phyloP scores from a whole-genome alignment of 768 basidiomycete species.

The Psilocybe subaeruginosa region DNA sequence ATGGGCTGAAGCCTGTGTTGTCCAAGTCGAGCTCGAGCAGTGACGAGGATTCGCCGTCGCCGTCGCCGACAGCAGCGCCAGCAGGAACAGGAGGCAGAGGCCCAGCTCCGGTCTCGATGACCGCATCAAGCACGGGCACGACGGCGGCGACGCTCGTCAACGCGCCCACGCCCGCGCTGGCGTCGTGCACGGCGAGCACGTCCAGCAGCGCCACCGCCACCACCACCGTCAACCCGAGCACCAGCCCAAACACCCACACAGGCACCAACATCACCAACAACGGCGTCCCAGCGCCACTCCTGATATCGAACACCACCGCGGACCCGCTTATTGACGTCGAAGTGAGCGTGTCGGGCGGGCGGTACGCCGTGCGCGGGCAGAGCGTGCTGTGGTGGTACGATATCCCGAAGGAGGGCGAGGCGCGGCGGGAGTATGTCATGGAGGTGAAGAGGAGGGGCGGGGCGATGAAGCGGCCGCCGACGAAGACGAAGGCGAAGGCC shows the following conservation, averaged over 20 bases:
- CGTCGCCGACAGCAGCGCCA: too few species aligned
- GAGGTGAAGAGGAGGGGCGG: constrained; percentile 35
- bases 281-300: neutral
- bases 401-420: constrained; percentile 36
- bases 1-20: neutral
- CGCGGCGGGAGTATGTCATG: constrained; percentile 35
- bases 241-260: neutral
- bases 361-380: constrained; percentile 50
- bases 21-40: too few species aligned
- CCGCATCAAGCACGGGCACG: neutral
- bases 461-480: constrained; percentile 23
- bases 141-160: neutral
- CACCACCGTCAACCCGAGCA: neutral
- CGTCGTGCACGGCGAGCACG: too few species aligned
- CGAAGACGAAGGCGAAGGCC: constrained; percentile 4
- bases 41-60: too few species aligned
- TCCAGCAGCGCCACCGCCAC: neutral
- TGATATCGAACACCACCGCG: neutral
- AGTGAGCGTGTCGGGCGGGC: constrained; percentile 45
- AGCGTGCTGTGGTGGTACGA: constrained; percentile 58
- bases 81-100: neutral
- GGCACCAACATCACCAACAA: too few species aligned
- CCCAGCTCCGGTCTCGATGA: neutral
- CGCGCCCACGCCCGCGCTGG: too few species aligned
- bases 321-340: constrained; percentile 37